Percentiles rank a stretch among this genome's conserved stretches.
Conservation (phyloP, 2,329 filamentous ascomycete genomes). For the Aspergillus proliferans region DNA sequence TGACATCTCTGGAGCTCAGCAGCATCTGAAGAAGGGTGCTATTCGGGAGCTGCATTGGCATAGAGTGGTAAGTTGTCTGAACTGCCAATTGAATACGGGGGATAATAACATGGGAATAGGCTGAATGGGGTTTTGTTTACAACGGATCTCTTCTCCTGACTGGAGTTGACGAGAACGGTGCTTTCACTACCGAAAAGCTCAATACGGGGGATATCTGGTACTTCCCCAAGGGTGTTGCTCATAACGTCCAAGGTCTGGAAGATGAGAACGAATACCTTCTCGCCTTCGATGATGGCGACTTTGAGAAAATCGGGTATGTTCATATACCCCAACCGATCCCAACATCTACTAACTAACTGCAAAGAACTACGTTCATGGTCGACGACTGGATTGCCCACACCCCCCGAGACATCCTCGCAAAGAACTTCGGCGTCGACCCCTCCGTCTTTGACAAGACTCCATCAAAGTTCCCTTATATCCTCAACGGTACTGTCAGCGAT, state of each 20-base stretch:
- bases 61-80: conserved; percentile 47
- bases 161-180: conserved; percentile 58
- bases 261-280: conserved; percentile 64
- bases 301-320: conserved; percentile 54
- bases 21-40: conserved; percentile 61
- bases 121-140: conserved; percentile 62
- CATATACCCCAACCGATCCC: not conserved
- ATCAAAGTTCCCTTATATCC: conserved; percentile 55
- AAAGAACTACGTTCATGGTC: conserved; percentile 63
- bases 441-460: conserved; percentile 57
- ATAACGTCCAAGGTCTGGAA: conserved; percentile 56
- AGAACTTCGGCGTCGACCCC: conserved; percentile 61
- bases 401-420: conserved; percentile 57
- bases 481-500: conserved; percentile 49
- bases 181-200: conserved; percentile 47
- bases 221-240: conserved; percentile 60
- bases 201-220: conserved; percentile 63
- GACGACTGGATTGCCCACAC: conserved; percentile 66
- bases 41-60: conserved; percentile 64
- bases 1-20: conserved; percentile 62
- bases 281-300: conserved; percentile 61
- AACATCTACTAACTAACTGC: not conserved
- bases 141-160: conserved; percentile 53
- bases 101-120: conserved; percentile 32
- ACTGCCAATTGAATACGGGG: not conserved